Base-by-base conservation (phyloP, 1,139 yeast genomes). In the Meyerozyma guilliermondii region DNA sequence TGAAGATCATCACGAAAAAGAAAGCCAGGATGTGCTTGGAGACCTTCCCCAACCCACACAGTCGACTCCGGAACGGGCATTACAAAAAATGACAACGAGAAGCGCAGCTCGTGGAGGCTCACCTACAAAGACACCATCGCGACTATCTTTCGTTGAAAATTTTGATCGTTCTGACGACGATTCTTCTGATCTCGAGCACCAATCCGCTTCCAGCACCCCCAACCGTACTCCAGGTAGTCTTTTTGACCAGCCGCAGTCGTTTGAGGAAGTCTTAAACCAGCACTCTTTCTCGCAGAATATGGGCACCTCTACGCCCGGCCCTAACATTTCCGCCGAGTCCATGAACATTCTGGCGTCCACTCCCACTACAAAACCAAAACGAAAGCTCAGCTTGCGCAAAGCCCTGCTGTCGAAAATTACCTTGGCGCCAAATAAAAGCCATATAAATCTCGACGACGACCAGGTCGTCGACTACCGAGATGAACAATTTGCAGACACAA, bases 91-190 rank as follows among this genome's bases (percentile, higher is more conserved):
- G 42, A 48, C 42, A n/a, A 46, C 41, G 24, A 33, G 35, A 23
- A 35, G 43, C 22, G 45, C 41, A 16, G 33, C 50, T 44, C 38
- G 30, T 20, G 22, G 22, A 23, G 39, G 46, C 41, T 45, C 52
- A 4, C 59, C 61, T 7, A 44, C 47, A 9, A 55, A 53, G 38
- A 52, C 65, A 0, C 59, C 61, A 2, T 45, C 61, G 6, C 44
- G 55, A 20, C 47, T 50, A 9, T 59, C 63, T 13, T 57, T 55
- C 42, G 54, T 33, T 7, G 38, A 22, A 16, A 35, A 35, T 14
- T 35, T 35, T 22, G 38, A 35, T 17, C 27, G 17, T 11, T 22
- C 38, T 7, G 29, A 23, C 28, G 38, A 35, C 27, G 17, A 17
- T 13, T 33, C 36, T 4, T 17, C 23, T 4, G 10, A 26, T 6